Conservation (phyloP, 2,329 filamentous ascomycete genomes). For the Trichoderma harzianum region DNA sequence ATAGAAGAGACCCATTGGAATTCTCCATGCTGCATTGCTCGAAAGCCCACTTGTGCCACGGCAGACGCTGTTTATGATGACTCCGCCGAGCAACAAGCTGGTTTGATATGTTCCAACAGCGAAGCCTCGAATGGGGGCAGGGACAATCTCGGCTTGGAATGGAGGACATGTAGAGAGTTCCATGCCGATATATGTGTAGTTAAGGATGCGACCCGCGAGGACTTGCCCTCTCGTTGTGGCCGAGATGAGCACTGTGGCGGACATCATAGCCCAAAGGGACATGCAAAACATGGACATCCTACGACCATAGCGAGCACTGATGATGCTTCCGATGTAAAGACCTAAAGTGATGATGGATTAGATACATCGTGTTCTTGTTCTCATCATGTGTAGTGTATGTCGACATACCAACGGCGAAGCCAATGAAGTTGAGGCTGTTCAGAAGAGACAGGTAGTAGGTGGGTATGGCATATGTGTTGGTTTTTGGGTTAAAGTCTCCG, state of each 20-base stretch:
- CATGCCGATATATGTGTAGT: conserved; percentile 11
- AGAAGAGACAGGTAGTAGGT: conserved; percentile 7
- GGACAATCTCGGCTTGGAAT: conserved; percentile 9
- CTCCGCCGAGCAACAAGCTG: background rate
- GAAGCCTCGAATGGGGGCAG: conserved; percentile 1
- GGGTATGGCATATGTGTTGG: conserved; percentile 2
- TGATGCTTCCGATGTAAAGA: background rate
- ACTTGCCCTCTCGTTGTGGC: conserved; percentile 3
- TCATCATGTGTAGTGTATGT: background rate
- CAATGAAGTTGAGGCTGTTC: conserved; percentile 9
- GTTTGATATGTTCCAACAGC: conserved; percentile 8
- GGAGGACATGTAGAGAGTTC: conserved; percentile 5
- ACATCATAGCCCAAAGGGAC: conserved; percentile 12
- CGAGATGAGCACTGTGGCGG: conserved; percentile 8
- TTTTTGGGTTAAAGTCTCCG: background rate
- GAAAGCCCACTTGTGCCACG: conserved; percentile 5
- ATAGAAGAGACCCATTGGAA: conserved; percentile 6
- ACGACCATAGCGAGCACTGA: conserved; percentile 6
- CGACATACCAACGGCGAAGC: background rate
- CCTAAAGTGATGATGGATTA: background rate
- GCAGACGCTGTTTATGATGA: conserved; percentile 9
- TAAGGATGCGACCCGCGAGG: conserved; percentile 9
- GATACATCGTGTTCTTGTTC: background rate
- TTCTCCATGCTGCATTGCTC: conserved; percentile 5
- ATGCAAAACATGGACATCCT: conserved; percentile 13